These are phyloP conservation scores for Penicillium hesseltinei DNA, from an alignment of 2,329 filamentous ascomycete species.

Conservation along the genomic window DNA sequence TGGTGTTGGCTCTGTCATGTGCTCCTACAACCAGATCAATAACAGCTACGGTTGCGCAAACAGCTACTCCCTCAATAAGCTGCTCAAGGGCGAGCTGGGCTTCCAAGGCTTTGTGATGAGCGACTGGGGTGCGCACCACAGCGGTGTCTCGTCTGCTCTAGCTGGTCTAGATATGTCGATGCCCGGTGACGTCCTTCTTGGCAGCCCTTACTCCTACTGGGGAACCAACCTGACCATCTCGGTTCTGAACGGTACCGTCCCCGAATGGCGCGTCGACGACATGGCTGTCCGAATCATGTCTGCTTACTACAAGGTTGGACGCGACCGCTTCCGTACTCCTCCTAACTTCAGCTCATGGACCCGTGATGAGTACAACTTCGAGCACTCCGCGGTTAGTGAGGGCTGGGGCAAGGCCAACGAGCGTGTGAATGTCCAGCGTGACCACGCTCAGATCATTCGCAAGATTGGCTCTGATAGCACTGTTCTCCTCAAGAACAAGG, in stretches of 20 bases:
- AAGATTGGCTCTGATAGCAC: conserved; percentile 75
- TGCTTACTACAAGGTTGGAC: conserved; percentile 63
- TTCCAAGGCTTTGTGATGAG: conserved; percentile 69
- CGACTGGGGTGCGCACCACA: conserved; percentile 77
- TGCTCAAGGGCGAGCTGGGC: conserved; percentile 71
- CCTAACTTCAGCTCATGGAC: conserved; percentile 93
- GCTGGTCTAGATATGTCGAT: conserved; percentile 79
- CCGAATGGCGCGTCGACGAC: conserved; percentile 84
- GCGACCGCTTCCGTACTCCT: conserved; percentile 50
- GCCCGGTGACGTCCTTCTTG: conserved; percentile 78
- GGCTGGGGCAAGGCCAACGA: conserved; percentile 67
- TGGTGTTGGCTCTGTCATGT: conserved; percentile 67
- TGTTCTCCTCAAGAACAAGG: conserved; percentile 84
- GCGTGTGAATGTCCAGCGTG: conserved; percentile 76
- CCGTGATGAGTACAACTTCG: conserved; percentile 67
- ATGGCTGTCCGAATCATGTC: conserved; percentile 81
- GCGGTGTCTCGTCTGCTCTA: conserved; percentile 63
- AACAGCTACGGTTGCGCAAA: conserved; percentile 68
- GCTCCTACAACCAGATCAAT: conserved; percentile 71
- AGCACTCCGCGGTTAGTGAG: conserved; percentile 62
- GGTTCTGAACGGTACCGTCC: conserved; percentile 83
- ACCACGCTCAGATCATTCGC: conserved; percentile 72
- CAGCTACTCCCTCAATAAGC: conserved; percentile 56
- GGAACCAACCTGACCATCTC: conserved; percentile 84
- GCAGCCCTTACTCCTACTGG: conserved; percentile 72